Percentiles rank a stretch among this genome's conserved stretches.
phyloP scores from a whole-genome alignment of 192 early-diverging fungal species.

The Spinellus fusiger region DNA sequence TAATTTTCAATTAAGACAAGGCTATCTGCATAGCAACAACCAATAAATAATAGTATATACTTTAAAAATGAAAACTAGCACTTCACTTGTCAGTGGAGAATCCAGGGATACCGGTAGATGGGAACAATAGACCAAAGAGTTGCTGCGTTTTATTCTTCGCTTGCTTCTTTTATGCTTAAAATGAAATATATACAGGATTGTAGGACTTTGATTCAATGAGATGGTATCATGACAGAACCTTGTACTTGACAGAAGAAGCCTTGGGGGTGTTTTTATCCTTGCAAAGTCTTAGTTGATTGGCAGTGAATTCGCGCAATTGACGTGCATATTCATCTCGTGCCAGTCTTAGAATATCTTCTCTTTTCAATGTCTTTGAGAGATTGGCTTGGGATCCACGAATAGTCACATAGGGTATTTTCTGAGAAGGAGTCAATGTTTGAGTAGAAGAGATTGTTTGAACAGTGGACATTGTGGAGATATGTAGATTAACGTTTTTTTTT shows the following conservation, averaged over 20 bases:
- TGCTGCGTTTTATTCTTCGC: too few species aligned
- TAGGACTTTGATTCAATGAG: too few species aligned
- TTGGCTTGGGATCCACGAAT: neutral
- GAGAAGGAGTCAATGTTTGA: neutral
- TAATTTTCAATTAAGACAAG: too few species aligned
- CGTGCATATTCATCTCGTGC: conserved; percentile 23
- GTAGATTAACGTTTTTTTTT: neutral
- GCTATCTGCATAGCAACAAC: too few species aligned
- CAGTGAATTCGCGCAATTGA: conserved; percentile 12
- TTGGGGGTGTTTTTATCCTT: neutral
- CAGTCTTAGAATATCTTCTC: conserved; percentile 19
- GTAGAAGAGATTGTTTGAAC: neutral
- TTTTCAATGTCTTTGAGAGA: conserved; percentile 1
- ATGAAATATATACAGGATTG: too few species aligned
- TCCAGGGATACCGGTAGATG: too few species aligned
- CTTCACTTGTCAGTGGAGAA: too few species aligned
- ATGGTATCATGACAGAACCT: neutral
- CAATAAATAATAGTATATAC: too few species aligned
- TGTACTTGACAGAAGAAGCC: neutral
- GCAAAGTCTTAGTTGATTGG: neutral
- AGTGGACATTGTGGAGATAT: neutral
- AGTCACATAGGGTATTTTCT: neutral
- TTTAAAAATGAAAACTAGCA: too few species aligned
- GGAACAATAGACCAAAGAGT: too few species aligned
- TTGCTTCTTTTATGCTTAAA: too few species aligned